Evolutionary conservation across 208 protist species (phyloP).

Genomic region (Kentomonas sorsogonicus): DNA sequence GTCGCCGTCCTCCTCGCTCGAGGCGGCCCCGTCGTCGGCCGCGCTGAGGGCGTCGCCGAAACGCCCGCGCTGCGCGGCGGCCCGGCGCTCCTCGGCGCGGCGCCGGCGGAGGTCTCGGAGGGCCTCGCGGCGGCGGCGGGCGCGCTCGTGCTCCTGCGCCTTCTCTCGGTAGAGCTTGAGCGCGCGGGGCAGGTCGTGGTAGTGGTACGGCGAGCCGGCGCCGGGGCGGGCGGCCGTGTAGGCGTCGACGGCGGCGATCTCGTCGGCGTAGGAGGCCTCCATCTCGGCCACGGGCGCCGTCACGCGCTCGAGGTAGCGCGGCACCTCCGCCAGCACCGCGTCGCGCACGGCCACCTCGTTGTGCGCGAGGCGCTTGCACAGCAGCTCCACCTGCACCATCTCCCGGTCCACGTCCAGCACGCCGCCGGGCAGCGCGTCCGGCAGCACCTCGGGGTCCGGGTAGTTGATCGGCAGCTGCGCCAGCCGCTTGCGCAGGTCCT

Average conservation of each 20-base stretch:
- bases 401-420: conserved; percentile 46
- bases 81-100: conserved; percentile 27
- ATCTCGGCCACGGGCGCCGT: conserved; percentile 36
- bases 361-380: conserved; percentile 79
- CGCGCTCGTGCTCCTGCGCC: conserved; percentile 22
- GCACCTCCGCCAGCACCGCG: conserved; percentile 63
- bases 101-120: conserved; percentile 24
- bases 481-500: conserved; percentile 73
- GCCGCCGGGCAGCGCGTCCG: conserved; percentile 42
- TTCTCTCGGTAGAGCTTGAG: conserved; percentile 38
- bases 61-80: conserved; percentile 29
- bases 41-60: conserved; percentile 18
- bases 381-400: conserved; percentile 59
- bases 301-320: conserved; percentile 46
- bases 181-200: conserved; percentile 47
- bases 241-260: conserved; percentile 26
- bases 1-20: conserved; percentile 21
- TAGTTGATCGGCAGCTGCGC: conserved; percentile 90
- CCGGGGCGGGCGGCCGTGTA: conserved; percentile 45
- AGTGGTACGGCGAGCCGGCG: conserved; percentile 39
- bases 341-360: conserved; percentile 81
- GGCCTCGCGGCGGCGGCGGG: conserved; percentile 25
- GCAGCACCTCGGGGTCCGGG: conserved; percentile 55
- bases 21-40: conserved; percentile 8
- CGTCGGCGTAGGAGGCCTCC: conserved; percentile 37